Base-by-base conservation (phyloP, 2,329 filamentous ascomycete species). In the Geosmithia morbida region DNA sequence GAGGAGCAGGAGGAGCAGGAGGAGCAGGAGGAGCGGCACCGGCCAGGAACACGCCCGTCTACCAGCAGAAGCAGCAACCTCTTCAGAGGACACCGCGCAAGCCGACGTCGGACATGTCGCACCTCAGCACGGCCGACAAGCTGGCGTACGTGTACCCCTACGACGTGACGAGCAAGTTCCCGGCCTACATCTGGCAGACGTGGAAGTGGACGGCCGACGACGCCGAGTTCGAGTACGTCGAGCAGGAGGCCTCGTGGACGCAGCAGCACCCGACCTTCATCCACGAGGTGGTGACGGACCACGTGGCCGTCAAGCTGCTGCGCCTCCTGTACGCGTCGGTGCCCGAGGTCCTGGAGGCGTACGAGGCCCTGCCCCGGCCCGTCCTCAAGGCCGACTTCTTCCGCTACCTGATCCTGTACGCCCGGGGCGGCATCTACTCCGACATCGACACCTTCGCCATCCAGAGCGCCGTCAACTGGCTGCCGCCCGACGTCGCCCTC, bases 101-200 rank as follows among this genome's bases (percentile, higher is more conserved):
- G 56, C 68, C 76, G 46, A 66, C 87, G 54, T 72, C 80, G 47
- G 83, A 90, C 62, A 73, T 86, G 59, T 79, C 80, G 49, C 77
- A 74, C 59, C 80, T 85, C 66, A 80, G 84, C 16, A 73, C 89
- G 47, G 72, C 70, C 72, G 84, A 76, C 69, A 95, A 92, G 67
- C 78, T 98, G 49, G 83, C 82, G 46, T 96, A 94, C 69, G 85
- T 94, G 56, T 97, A 92, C 65, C 87, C 89, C 18, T 98, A 97
- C 71, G 85, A 95, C 58, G 74, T 90, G 52, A 80, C 88, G 59
- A 66, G 73, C 55, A 94, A 90, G 63, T 97, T 97, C 63, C 92
- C 92, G 2, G 89, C 88, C 48, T 97, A 95, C 70, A 94, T 98
- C 60, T 98, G 92, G 92, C 92, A 98, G 72, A 98, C 92, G 14